Evolutionary conservation across 2,329 filamentous ascomycete genomes (phyloP), one percentile per base, ranked within the genome.

Genomic region (Pseudogymnoascus sp.): DNA sequence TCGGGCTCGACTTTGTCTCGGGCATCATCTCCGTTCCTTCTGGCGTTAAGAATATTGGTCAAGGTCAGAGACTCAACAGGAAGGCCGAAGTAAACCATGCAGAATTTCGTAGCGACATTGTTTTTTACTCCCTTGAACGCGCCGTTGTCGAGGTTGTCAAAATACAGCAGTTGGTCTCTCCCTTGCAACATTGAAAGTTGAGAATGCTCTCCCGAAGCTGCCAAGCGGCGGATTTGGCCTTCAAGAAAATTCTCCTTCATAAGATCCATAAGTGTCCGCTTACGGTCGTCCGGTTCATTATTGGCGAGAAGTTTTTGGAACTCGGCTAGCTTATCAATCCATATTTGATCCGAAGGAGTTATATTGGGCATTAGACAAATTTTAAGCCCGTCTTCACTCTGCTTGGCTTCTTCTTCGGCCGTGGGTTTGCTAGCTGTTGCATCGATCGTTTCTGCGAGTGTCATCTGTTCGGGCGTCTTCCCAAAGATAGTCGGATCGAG

Each of bases 21-120:
- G 21, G 59, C 33, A 21, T 70, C 68, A 19, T 70, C 59, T 7
- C 64, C 35, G 26, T 69, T 63, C 11, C 61, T 59, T 15, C 10
- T 31, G 2, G 65, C 64, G 11, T 65, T 64, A 3, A 62, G n/a
- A 13, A 71, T 63, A 42, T 72, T 72, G n/a, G 66, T 69, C 1
- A 56, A 11, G 10, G 70, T 71, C 17, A 72, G 33, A 5, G 70
- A 66, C 26, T 66, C 68, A 23, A 73, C 67, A 7, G 72, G 71
- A 9, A 72, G 63, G 11, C 71, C 72, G 59, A 72, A 73, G 56
- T 70, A 62, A 11, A 70, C 33, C 72, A 73, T 72, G 7, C 70
- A 66, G 15, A 73, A 60, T 61, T 73, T 73, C 6, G 71, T 72
- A 6, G 66, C 63, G 13, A 71, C 46, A 46, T 72, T 73, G 21